Evolutionary conservation across 768 basidiomycete species (phyloP).

Genomic region (Tricholoma matsutake): DNA sequence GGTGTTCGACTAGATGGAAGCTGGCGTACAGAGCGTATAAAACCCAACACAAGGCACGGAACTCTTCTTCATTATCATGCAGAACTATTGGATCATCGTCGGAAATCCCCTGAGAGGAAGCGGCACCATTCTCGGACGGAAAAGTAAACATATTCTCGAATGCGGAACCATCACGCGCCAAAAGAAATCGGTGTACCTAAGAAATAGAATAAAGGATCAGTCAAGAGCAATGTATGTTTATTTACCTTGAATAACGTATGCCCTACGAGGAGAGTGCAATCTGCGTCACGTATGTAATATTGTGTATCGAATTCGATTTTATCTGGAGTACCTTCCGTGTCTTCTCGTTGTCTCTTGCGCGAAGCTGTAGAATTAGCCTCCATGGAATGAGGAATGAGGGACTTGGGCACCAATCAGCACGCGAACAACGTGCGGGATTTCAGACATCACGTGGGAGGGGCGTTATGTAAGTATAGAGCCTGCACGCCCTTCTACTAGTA

Average conservation of each 20-base stretch:
- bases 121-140: not conserved
- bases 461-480: too few species aligned
- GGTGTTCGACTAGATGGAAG: not conserved
- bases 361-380: not conserved
- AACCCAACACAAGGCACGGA: conserved; percentile 18
- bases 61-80: conserved; percentile 11
- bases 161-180: conserved; percentile 9
- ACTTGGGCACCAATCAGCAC: too few species aligned
- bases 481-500: too few species aligned
- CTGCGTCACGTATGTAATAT: conserved; percentile 13
- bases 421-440: too few species aligned
- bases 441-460: too few species aligned
- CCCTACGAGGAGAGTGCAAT: conserved; percentile 11
- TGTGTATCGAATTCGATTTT: not conserved
- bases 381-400: too few species aligned
- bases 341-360: not conserved
- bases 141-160: conserved; percentile 14
- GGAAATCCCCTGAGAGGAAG: not conserved
- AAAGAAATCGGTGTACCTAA: conserved; percentile 14
- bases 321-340: not conserved
- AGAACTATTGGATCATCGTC: conserved; percentile 15
- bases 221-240: not conserved
- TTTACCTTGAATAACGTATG: conserved; percentile 14
- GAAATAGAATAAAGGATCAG: not conserved
- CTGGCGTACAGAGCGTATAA: conserved; percentile 17